phyloP scores from a whole-genome alignment of 345 rosid genomes.

The Gossypium rotundifolium region DNA sequence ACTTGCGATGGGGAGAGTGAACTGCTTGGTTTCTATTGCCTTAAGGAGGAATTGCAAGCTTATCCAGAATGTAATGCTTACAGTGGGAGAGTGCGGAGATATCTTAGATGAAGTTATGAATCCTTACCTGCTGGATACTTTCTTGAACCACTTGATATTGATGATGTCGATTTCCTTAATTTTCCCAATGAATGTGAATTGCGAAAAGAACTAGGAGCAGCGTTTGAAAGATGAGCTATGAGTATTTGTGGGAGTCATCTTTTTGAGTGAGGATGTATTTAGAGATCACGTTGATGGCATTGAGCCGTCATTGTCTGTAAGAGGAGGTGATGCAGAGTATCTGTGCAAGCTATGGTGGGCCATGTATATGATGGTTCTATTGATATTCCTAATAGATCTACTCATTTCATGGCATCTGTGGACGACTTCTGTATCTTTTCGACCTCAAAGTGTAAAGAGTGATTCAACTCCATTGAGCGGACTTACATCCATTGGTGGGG shows the following conservation, averaged over 20 bases:
- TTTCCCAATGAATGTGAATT: slow-evolving; percentile 41
- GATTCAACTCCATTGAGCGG: slow-evolving; percentile 14
- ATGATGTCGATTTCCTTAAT: slow-evolving; percentile 15
- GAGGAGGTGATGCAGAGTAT: slow-evolving; percentile 26
- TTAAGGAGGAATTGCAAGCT: slow-evolving; percentile 30
- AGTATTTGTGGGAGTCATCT: slow-evolving; percentile 20
- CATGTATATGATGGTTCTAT: slow-evolving; percentile 12
- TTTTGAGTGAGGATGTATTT: slow-evolving; percentile 11
- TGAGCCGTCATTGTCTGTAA: slow-evolving; percentile 16
- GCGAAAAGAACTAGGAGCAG: slow-evolving; percentile 38
- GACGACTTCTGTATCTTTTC: slow-evolving; percentile 10
- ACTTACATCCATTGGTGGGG: slow-evolving; percentile 1
- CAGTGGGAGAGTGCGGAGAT: slow-evolving; percentile 18
- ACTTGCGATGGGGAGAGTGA: slow-evolving; percentile 24
- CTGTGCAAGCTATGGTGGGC: slow-evolving; percentile 40
- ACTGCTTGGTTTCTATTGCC: slow-evolving; percentile 18
- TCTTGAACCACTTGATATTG: slow-evolving; percentile 1
- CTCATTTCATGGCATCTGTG: neutral
- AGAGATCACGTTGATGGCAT: slow-evolving; percentile 13
- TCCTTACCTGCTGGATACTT: slow-evolving; percentile 14
- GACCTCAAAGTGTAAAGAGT: slow-evolving; percentile 12
- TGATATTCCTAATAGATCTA: slow-evolving; percentile 3
- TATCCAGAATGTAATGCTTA: slow-evolving; percentile 16
- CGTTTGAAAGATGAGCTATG: slow-evolving; percentile 16
- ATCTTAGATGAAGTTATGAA: slow-evolving; percentile 15